A percentile compares a stretch with the other conserved stretches of the same genome.
Conservation (phyloP, 257 asterid genomes). For the Ballota nigra region DNA sequence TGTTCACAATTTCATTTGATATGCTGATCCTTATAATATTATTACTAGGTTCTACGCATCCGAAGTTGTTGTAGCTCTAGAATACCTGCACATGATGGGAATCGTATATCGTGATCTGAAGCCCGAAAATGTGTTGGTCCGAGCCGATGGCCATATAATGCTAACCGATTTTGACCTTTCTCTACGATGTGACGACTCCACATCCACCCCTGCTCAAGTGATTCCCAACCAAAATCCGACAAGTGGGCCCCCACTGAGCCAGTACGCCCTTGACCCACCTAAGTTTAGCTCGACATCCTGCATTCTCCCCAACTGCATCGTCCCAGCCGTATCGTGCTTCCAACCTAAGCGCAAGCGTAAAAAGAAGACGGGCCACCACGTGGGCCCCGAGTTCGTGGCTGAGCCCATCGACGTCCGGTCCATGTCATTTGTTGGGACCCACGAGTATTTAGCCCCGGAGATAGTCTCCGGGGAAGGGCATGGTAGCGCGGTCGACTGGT, state of each 20-base stretch:
- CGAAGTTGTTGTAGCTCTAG: conserved; percentile 77
- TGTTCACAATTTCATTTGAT: no score
- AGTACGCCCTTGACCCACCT: conserved; percentile 43
- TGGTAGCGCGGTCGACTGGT: conserved; percentile 89
- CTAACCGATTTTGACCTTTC: conserved; percentile 83
- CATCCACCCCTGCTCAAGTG: conserved; percentile 71
- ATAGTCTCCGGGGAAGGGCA: conserved; percentile 84
- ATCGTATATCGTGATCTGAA: conserved; percentile 78
- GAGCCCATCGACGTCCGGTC: conserved; percentile 74
- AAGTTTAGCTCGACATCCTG: conserved; percentile 58
- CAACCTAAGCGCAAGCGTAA: conserved; percentile 53
- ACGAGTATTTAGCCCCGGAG: conserved; percentile 83
- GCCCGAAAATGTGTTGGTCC: conserved; percentile 76
- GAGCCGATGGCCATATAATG: conserved; percentile 84
- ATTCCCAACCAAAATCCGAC: conserved; percentile 38
- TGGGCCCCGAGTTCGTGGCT: conserved; percentile 56
- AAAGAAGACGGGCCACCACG: conserved; percentile 45
- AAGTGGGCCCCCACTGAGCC: conserved; percentile 26
- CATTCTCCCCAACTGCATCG: conserved; percentile 75
- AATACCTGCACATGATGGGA: conserved; percentile 84
- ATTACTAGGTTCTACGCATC: conserved; percentile 64
- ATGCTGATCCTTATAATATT: background rate
- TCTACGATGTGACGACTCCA: conserved; percentile 56
- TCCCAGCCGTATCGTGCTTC: conserved; percentile 75
- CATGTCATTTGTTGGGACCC: conserved; percentile 80